Conservation (phyloP, 2,329 filamentous ascomycete species). For the Hymenoscyphus occultus region DNA sequence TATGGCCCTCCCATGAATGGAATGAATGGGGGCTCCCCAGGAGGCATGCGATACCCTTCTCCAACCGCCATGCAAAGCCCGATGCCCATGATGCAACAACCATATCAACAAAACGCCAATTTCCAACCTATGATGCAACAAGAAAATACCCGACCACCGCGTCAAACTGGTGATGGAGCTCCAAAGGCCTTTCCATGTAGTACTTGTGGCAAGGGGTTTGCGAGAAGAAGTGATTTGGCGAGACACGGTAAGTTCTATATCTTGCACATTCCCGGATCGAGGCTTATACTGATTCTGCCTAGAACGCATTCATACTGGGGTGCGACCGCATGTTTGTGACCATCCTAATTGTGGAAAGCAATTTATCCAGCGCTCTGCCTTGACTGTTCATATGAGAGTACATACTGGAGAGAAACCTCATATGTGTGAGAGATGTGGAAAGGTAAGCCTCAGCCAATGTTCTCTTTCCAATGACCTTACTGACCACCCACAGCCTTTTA, state of each 20-base stretch:
- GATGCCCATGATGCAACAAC: constrained; percentile 36
- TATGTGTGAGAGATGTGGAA: constrained; percentile 94
- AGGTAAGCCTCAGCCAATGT: constrained; percentile 56
- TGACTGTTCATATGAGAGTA: constrained; percentile 92
- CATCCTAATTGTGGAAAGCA: constrained; percentile 86
- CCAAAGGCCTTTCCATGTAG: constrained; percentile 82
- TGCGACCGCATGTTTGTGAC: constrained; percentile 89
- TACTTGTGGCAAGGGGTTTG: constrained; percentile 88
- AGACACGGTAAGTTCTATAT: constrained; percentile 73
- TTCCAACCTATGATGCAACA: constrained; percentile 37
- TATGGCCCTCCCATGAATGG: constrained; percentile 30
- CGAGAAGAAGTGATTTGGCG: constrained; percentile 87
- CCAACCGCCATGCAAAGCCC: constrained; percentile 37
- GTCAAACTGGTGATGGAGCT: constrained; percentile 23
- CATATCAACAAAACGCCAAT: constrained; percentile 30
- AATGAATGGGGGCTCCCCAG: constrained; percentile 31
- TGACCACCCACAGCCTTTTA: constrained; percentile 69
- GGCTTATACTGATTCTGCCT: constrained; percentile 18
- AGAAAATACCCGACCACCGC: constrained; percentile 23
- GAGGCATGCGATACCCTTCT: constrained; percentile 37
- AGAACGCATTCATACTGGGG: constrained; percentile 95
- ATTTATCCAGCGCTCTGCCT: constrained; percentile 92
- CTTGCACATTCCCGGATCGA: not conserved
- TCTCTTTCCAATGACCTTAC: constrained; percentile 16
- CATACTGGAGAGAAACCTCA: constrained; percentile 98